These are phyloP conservation scores for Deinandra increscens DNA, from an alignment of 129 eudicot genomes.

Conservation along the genomic window DNA sequence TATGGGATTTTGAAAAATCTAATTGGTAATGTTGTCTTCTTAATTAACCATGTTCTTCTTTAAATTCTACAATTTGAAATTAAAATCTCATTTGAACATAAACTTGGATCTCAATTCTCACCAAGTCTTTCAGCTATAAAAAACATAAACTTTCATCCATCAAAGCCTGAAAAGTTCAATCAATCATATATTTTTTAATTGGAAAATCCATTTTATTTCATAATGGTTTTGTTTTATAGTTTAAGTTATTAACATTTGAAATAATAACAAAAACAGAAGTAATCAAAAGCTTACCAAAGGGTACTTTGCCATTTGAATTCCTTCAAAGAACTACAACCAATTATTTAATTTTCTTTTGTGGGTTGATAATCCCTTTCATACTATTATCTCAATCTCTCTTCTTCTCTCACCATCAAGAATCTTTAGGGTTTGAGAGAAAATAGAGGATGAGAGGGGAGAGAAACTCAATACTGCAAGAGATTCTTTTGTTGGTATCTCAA, in stretches of 20 bases:
- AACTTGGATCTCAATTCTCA: no score
- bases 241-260: no score
- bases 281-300: slow-evolving; percentile 24
- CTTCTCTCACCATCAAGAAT: slow-evolving; percentile 25
- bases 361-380: neutral
- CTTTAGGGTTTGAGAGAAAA: slow-evolving; percentile 25
- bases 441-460: slow-evolving; percentile 23
- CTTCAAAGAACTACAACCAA: neutral
- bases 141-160: no score
- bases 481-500: neutral
- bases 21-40: slow-evolving; percentile 31
- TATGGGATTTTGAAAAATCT: slow-evolving; percentile 29
- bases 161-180: no score
- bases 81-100: neutral
- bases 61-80: neutral
- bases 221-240: no score
- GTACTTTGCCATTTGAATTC: slow-evolving; percentile 7
- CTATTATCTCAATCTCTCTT: slow-evolving; percentile 24
- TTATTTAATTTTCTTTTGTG: neutral
- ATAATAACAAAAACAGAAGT: neutral
- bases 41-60: neutral
- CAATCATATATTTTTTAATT: no score
- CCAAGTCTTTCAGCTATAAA: no score
- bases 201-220: no score
- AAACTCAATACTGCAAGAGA: slow-evolving; percentile 9